Conservation (phyloP, 306 rosid species). For the Cicer chorassanicum region DNA sequence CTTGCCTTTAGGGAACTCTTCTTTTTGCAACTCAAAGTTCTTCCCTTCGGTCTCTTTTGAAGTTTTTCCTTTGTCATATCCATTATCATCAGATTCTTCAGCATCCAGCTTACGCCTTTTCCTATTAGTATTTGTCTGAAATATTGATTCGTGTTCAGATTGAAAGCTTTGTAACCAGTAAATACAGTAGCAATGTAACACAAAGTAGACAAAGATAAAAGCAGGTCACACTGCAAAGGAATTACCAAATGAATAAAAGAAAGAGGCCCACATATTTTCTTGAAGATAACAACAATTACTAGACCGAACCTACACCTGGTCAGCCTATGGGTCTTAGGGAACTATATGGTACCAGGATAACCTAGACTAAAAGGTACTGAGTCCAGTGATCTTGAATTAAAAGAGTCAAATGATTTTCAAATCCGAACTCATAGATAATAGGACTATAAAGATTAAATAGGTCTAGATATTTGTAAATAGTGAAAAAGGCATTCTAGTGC, state of each 20-base stretch:
- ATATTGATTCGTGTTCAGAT: constrained; percentile 42
- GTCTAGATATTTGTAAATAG: neutral
- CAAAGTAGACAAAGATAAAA: constrained; percentile 23
- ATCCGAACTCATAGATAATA: neutral
- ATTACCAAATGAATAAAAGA: constrained; percentile 19
- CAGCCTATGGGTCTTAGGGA: neutral
- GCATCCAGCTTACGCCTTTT: constrained; percentile 84
- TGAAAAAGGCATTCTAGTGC: neutral
- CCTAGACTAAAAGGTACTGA: constrained; percentile 3
- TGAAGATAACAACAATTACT: constrained; percentile 6
- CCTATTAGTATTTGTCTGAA: constrained; percentile 85
- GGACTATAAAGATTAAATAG: neutral
- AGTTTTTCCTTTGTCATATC: constrained; percentile 61
- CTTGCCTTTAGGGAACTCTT: constrained; percentile 94
- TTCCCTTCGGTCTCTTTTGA: constrained; percentile 67
- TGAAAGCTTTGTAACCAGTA: constrained; percentile 26
- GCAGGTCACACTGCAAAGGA: constrained; percentile 25
- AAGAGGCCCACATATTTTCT: neutral
- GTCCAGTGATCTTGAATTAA: neutral
- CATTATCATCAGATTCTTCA: constrained; percentile 92
- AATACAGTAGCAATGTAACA: constrained; percentile 27
- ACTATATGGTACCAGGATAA: neutral
- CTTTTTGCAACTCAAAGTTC: constrained; percentile 79
- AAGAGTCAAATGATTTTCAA: neutral
- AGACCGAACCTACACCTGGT: neutral